Evolutionary conservation across 2,329 filamentous ascomycete species (phyloP).

Genomic region (Delphinella strobiligena): DNA sequence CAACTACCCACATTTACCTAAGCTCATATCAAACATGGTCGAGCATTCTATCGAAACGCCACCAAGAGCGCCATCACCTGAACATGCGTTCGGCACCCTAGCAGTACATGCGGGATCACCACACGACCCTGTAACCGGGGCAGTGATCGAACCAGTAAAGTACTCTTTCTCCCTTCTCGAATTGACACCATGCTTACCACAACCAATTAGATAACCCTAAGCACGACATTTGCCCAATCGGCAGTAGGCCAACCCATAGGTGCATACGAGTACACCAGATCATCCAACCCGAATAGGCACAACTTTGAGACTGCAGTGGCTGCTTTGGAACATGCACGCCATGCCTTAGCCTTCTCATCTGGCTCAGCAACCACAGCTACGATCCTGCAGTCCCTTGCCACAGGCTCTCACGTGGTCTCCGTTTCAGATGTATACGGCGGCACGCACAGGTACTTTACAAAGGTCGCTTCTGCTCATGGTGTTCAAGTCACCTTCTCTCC

Average conservation of each 20-base stretch:
- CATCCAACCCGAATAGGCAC: conserved; percentile 85
- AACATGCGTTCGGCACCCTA: conserved; percentile 77
- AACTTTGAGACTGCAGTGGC: conserved; percentile 91
- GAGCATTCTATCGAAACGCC: conserved; percentile 58
- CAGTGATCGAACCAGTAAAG: conserved; percentile 72
- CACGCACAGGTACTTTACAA: conserved; percentile 97
- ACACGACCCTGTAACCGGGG: conserved; percentile 82
- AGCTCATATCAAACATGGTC: conserved; percentile 3
- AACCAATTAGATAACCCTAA: conserved; percentile 67
- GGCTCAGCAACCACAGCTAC: conserved; percentile 88
- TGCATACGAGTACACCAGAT: conserved; percentile 84
- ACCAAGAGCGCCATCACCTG: conserved; percentile 58
- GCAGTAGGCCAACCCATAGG: conserved; percentile 80
- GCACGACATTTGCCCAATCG: conserved; percentile 90
- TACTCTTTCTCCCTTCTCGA: background rate
- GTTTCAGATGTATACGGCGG: conserved; percentile 97
- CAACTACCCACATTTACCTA: conserved; percentile 13
- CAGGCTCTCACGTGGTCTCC: conserved; percentile 87
- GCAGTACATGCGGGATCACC: conserved; percentile 89
- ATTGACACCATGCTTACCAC: background rate
- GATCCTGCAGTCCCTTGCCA: conserved; percentile 82
- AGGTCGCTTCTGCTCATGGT: conserved; percentile 88
- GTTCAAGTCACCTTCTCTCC: conserved; percentile 91
- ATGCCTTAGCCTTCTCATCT: conserved; percentile 88
- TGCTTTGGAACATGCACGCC: conserved; percentile 80